phyloP scores from a whole-genome alignment of 495 filamentous ascomycete species.

The Hypoxylon trugodes region DNA sequence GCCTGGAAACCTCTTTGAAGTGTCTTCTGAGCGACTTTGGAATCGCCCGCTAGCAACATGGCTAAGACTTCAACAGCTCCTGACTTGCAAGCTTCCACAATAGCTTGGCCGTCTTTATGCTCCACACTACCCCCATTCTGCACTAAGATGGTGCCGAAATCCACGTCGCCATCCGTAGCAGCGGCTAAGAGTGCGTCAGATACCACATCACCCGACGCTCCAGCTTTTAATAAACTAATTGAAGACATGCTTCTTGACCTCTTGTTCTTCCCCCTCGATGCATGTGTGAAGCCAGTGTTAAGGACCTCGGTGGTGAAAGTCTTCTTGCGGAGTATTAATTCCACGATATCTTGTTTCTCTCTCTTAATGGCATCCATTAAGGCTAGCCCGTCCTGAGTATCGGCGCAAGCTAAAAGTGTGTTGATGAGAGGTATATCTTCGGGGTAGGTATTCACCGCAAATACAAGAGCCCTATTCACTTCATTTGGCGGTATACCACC shows the following conservation, averaged over 20 bases:
- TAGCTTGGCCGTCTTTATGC: conserved; percentile 54
- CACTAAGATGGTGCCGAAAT: conserved; percentile 51
- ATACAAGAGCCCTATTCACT: conserved; percentile 53
- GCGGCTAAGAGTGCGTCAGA: conserved; percentile 54
- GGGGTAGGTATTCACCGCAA: conserved; percentile 50
- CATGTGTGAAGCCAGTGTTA: conserved; percentile 44
- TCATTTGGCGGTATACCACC: conserved; percentile 50
- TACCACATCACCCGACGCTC: conserved; percentile 45
- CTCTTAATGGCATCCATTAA: conserved; percentile 48
- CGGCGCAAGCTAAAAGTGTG: conserved; percentile 49
- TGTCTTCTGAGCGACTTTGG: conserved; percentile 43
- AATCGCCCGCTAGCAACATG: conserved; percentile 50
- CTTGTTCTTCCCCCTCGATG: conserved; percentile 42
- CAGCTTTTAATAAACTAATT: conserved; percentile 48
- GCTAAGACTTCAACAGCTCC: conserved; percentile 50
- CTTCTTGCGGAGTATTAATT: conserved; percentile 50
- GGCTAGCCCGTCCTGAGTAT: conserved; percentile 52
- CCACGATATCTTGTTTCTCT: conserved; percentile 47
- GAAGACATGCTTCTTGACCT: conserved; percentile 45
- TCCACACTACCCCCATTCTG: conserved; percentile 53
- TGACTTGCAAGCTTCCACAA: conserved; percentile 54
- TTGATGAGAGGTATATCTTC: conserved; percentile 52
- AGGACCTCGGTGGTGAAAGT: conserved; percentile 41
- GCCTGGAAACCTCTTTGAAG: conserved; percentile 54
- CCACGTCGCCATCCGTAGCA: conserved; percentile 54